Percentiles rank a stretch among this genome's conserved stretches.
Evolutionary conservation across 2,329 filamentous ascomycete genomes (phyloP).

Genomic region (Nigrospora sphaerica): DNA sequence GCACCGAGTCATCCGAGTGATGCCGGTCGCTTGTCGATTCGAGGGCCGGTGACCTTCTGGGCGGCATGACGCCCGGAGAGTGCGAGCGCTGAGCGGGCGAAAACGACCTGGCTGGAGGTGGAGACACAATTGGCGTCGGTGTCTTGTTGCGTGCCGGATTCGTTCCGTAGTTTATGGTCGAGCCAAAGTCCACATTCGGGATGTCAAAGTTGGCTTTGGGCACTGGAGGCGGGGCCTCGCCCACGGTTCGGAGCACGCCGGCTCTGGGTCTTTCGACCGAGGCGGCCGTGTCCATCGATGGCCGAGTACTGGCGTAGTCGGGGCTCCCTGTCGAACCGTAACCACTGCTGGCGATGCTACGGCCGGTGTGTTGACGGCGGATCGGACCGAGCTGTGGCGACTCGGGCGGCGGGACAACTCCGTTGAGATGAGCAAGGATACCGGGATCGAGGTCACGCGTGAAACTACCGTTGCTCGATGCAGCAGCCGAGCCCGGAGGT

Average conservation of each 20-base stretch:
- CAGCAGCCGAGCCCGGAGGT: conserved; percentile 23
- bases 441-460: conserved; percentile 37
- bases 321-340: conserved; percentile 61
- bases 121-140: conserved; percentile 12
- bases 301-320: conserved; percentile 69
- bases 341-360: conserved; percentile 29
- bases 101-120: conserved; percentile 14
- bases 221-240: conserved; percentile 24
- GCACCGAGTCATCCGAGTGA: conserved; percentile 42
- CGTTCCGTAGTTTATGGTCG: conserved; percentile 52
- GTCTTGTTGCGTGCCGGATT: conserved; percentile 24
- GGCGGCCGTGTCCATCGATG: conserved; percentile 41
- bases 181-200: conserved; percentile 78
- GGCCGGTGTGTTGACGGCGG: conserved; percentile 28
- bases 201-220: conserved; percentile 36
- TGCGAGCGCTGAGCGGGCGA: conserved; percentile 11
- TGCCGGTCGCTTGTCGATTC: conserved; percentile 34
- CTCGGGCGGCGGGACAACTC: conserved; percentile 6
- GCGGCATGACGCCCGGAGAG: conserved; percentile 3
- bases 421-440: conserved; percentile 36
- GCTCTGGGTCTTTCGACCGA: conserved; percentile 63
- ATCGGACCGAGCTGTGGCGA: conserved; percentile 8
- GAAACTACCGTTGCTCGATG: conserved; percentile 31
- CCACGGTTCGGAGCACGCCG: conserved; percentile 74
- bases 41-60: conserved; percentile 11